Evolutionary conservation across 225 moss, liverwort and hornwort species (phyloP).

Genomic region (Asterella californica): DNA sequence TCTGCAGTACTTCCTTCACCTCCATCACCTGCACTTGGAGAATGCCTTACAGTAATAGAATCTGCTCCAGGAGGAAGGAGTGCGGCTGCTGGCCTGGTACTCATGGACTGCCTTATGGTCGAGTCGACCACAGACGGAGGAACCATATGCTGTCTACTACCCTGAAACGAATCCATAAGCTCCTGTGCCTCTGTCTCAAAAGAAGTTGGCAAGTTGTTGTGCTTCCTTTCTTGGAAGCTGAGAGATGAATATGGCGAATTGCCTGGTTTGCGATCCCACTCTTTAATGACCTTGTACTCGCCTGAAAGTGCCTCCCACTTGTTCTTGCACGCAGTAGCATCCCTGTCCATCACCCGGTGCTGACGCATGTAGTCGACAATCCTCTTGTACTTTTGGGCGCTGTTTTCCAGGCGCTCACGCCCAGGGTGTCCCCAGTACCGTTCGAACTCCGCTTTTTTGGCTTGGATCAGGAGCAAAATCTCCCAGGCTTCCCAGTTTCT

Average conservation of each 20-base stretch:
- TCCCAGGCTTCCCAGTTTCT: conserved; percentile 26
- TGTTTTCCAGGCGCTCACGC: conserved; percentile 22
- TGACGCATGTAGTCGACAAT: conserved; percentile 24
- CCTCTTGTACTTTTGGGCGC: conserved; percentile 22
- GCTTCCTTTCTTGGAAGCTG: conserved; percentile 22
- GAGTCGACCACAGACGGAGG: conserved; percentile 19
- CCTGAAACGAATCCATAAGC: conserved; percentile 21
- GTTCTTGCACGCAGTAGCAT: conserved; percentile 21
- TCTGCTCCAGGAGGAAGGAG: background rate
- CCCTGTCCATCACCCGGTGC: conserved; percentile 21
- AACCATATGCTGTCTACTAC: conserved; percentile 14
- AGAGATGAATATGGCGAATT: conserved; percentile 23
- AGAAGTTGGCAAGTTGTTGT: conserved; percentile 17
- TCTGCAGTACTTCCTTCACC: conserved; percentile 24
- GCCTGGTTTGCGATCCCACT: conserved; percentile 22
- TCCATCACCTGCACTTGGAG: conserved; percentile 22
- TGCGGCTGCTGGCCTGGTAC: conserved; percentile 5
- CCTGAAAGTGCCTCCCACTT: conserved; percentile 24
- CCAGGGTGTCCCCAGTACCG: conserved; percentile 24
- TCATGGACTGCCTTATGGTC: conserved; percentile 5
- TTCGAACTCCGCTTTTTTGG: conserved; percentile 20
- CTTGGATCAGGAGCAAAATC: conserved; percentile 23
- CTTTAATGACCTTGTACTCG: conserved; percentile 18
- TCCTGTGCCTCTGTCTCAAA: conserved; percentile 22
- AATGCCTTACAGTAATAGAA: conserved; percentile 13